A percentile compares a stretch with the other conserved stretches of the same genome.
phyloP scores from a whole-genome alignment of 2,329 filamentous ascomycete species.

The Hymenoscyphus scutula region DNA sequence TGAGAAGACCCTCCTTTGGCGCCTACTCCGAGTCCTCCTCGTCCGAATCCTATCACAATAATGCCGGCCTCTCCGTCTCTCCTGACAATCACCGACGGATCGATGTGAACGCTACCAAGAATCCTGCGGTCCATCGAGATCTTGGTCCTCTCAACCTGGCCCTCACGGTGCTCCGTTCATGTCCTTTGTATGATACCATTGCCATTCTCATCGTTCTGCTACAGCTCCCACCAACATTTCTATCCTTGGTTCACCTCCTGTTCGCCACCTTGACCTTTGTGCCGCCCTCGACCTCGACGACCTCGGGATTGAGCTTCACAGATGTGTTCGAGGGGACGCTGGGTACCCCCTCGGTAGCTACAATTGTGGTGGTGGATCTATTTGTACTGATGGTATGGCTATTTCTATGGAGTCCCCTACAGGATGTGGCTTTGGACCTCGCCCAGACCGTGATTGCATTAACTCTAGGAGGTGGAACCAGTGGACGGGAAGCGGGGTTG shows the following conservation, averaged over 20 bases:
- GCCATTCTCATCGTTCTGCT: slow-evolving; percentile 95
- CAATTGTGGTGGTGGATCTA: slow-evolving; percentile 78
- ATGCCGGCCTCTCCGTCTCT: slow-evolving; percentile 40
- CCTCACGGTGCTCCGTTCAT: slow-evolving; percentile 82
- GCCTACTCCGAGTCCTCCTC: slow-evolving; percentile 55
- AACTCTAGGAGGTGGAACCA: slow-evolving; percentile 79
- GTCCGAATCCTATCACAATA: slow-evolving; percentile 46
- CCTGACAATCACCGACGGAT: slow-evolving; percentile 60
- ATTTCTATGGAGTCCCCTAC: slow-evolving; percentile 81
- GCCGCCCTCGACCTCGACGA: slow-evolving; percentile 75
- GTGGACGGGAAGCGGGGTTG: slow-evolving; percentile 64
- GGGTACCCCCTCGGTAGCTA: slow-evolving; percentile 81
- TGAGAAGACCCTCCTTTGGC: slow-evolving; percentile 50
- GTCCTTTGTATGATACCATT: slow-evolving; percentile 90
- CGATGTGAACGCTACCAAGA: slow-evolving; percentile 68
- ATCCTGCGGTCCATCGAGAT: slow-evolving; percentile 66
- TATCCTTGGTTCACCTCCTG: slow-evolving; percentile 86
- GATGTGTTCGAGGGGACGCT: slow-evolving; percentile 88
- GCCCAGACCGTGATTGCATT: slow-evolving; percentile 92
- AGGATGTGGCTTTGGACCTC: slow-evolving; percentile 84
- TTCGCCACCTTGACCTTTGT: slow-evolving; percentile 94
- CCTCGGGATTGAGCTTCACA: slow-evolving; percentile 69
- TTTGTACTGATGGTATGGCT: slow-evolving; percentile 83
- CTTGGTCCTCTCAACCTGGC: slow-evolving; percentile 73
- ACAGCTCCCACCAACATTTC: slow-evolving; percentile 82